Base-by-base conservation (phyloP, 371 early-diverging fungal genomes). In the Haplosporangium sp. region DNA sequence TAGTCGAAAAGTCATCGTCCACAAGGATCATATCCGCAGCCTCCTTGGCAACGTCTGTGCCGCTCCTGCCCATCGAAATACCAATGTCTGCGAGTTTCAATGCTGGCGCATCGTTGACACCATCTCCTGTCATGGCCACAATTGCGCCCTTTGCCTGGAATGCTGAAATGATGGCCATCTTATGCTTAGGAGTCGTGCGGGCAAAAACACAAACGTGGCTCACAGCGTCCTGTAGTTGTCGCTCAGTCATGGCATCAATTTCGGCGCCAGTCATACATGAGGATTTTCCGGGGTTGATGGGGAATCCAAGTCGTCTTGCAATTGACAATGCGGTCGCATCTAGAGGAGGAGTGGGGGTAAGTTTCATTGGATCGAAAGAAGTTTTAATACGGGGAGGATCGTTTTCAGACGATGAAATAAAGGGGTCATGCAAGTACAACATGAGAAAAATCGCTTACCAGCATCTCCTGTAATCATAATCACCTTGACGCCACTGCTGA, bases 61-160 rank as follows among this genome's bases (percentile, higher is more conserved):
- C 97, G 62, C 90, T 89, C 62, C 91, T 87, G 38, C 96, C 96
- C 96, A 96, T 94, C 0, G 95, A 92, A 46, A 96, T 92, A 69
- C 96, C 96, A 71, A 96, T 94, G 73, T 95, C 94, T 13, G 98
- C 95, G 69, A 93, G 83, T 64, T 91, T 90, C 20, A 98, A 77
- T 6, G 98, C 97, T 12, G 94, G 95, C 0, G 95, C 94, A 85
- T 98, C 98, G 74, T 95, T 96, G n/a, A 95, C 95, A 51, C 99
- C 99, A 83, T 99, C 99, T 18, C 99, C 99, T 12, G 96, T 96
- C 85, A 97, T 95, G 3, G 93, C 96, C 7, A 95, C 95, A 9
- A 90, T 90, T 53, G 87, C 82, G 9, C 92, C 94, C 42, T 91
- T 87, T 37, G 85, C 84, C 55, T 93, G 91, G 67, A 92, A 87